Evolutionary conservation across 2,329 filamentous ascomycete genomes (phyloP).

Genomic region (Fusarium globosum): DNA sequence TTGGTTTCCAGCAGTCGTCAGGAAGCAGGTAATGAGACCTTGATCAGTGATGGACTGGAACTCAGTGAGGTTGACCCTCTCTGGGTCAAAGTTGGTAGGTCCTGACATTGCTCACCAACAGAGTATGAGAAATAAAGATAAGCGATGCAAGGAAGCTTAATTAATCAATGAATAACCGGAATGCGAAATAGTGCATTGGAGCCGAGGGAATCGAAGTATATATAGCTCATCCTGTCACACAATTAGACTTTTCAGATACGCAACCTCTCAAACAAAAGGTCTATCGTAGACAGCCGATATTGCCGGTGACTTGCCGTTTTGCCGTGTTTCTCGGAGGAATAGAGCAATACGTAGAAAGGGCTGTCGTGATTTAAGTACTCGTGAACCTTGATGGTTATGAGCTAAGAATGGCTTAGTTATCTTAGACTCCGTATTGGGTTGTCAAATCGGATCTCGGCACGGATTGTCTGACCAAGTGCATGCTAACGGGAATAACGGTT

Average conservation of each 20-base stretch:
- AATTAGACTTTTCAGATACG: not conserved
- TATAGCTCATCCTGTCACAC: not conserved
- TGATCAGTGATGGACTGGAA: not conserved
- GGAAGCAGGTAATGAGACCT: not conserved
- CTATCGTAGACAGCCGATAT: not conserved
- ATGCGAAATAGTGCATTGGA: not conserved
- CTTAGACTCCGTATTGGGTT: not conserved
- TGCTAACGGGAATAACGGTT: not conserved
- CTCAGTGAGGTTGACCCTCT: not conserved
- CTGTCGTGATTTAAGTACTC: not conserved
- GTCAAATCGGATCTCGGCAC: not conserved
- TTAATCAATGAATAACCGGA: not conserved
- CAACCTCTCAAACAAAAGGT: not conserved
- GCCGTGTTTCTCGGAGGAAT: not conserved
- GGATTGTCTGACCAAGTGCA: not conserved
- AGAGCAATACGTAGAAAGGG: not conserved
- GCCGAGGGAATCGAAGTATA: not conserved
- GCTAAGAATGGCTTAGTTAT: not conserved
- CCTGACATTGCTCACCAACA: not conserved
- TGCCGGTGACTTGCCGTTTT: not conserved
- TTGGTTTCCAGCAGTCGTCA: not conserved
- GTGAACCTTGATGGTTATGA: conserved; percentile 1
- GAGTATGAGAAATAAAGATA: not conserved
- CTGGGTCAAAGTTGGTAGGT: not conserved
- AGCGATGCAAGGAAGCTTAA: not conserved